Percentiles rank a stretch among this genome's conserved stretches.
Evolutionary conservation across 2,329 filamentous ascomycete genomes (phyloP).

Genomic region (Colletotrichum musicola): DNA sequence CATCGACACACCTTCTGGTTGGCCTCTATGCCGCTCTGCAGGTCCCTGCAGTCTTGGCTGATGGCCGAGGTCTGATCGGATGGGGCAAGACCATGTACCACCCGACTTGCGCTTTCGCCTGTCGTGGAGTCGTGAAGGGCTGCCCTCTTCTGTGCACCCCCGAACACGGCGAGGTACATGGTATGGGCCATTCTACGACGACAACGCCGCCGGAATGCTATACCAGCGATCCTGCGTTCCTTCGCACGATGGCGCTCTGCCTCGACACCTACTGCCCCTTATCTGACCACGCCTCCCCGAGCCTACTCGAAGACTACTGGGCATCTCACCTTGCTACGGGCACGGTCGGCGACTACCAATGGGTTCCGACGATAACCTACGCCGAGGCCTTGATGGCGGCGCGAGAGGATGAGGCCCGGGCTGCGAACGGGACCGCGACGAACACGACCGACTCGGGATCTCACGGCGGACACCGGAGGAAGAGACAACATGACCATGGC

Average conservation of each 20-base stretch:
- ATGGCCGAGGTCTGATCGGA: constrained; percentile 49
- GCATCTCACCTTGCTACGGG: constrained; percentile 47
- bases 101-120: constrained; percentile 51
- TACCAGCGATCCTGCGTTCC: constrained; percentile 45
- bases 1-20: not conserved
- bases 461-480: not conserved
- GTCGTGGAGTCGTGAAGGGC: constrained; percentile 46
- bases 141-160: constrained; percentile 44
- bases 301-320: constrained; percentile 48
- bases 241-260: constrained; percentile 49
- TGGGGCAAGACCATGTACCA: constrained; percentile 51
- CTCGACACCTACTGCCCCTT: constrained; percentile 47
- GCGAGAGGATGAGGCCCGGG: not conserved
- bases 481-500: not conserved
- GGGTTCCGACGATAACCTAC: constrained; percentile 46
- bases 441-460: not conserved
- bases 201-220: constrained; percentile 45
- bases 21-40: not conserved
- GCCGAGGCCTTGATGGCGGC: constrained; percentile 29
- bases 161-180: not conserved
- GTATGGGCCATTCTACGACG: constrained; percentile 35
- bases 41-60: constrained; percentile 10
- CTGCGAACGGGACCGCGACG: not conserved
- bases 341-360: constrained; percentile 40
- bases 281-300: constrained; percentile 12